Conservation (phyloP, 768 basidiomycete genomes). For the Lentinula aciculospora region DNA sequence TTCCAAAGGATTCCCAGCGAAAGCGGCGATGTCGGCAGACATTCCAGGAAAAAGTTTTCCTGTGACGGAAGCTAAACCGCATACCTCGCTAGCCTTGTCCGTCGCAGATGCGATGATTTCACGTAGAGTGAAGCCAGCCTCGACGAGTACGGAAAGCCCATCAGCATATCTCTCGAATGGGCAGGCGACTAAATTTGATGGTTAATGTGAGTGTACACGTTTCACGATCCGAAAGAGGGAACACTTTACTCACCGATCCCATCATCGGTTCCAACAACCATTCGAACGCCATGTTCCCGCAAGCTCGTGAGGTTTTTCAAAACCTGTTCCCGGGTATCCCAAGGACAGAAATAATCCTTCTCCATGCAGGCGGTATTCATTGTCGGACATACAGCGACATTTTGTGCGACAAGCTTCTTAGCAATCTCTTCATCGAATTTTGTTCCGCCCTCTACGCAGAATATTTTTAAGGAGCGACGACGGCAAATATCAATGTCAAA, state of each 20-base stretch:
- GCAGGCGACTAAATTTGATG: background rate
- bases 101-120: conserved; percentile 7
- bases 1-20: conserved; percentile 7
- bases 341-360: conserved; percentile 8
- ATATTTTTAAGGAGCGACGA: background rate
- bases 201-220: background rate
- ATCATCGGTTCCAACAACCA: conserved; percentile 6
- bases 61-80: background rate
- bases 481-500: background rate
- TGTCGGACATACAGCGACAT: conserved; percentile 7
- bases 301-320: conserved; percentile 1
- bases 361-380: conserved; percentile 8
- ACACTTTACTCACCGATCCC: conserved; percentile 3
- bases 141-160: conserved; percentile 5
- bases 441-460: conserved; percentile 6
- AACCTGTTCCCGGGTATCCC: conserved; percentile 6
- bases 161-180: conserved; percentile 8
- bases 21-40: conserved; percentile 6
- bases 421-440: conserved; percentile 4
- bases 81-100: conserved; percentile 4
- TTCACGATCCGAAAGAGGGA: background rate
- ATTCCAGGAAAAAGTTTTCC: conserved; percentile 4
- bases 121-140: conserved; percentile 6
- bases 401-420: conserved; percentile 2
- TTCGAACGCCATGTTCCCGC: conserved; percentile 3